Evolutionary conservation across 2,329 filamentous ascomycete species (phyloP), one percentile per base, ranked within the genome.

Genomic region (Chaetothyriales sp.): DNA sequence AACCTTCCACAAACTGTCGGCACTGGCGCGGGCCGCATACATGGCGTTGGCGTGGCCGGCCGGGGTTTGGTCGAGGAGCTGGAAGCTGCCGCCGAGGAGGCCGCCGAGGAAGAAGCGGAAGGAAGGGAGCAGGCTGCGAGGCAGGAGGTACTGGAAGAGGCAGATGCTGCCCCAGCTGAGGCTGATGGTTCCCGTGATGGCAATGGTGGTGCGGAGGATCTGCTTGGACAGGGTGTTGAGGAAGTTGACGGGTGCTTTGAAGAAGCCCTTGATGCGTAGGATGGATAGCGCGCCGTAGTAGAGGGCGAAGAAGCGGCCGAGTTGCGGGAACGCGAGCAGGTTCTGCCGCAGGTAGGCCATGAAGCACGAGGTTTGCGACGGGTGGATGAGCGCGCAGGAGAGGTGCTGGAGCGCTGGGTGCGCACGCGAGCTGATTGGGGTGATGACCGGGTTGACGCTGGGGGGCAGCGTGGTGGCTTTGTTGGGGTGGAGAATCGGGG

Each of bases 21-120:
- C 73, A 53, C 83, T 87, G n/a, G 82, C 70, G 1, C 89, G 76
- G 26, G 84, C 79, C 56, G 79, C 81, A 66, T 92, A 92, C 54
- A 95, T 61, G 66, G 93, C 94, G 50, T 86, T 77, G 1, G 75
- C 73, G 15, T 84, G 65, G 28, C 64, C 66, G 9, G 62, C 59
- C 15, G 46, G 18, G 5, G 54, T 57, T 44, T 81, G 73, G 63
- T 88, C 83, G 1, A 95, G 68, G 65, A 85, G 85, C 0, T 85
- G 86, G 81, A 89, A 95, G 22, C 92, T 67, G 0, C 92, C 92
- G 1, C 84, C 87, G 1, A 93, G 62, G 64, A 90, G 85, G 6
- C 92, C 90, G 49, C 86, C 86, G 0, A 95, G 72, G 74, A 93
- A 95, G 74, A 92, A 93, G 19, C 92, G 79, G 64, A 92, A 84